phyloP scores from a whole-genome alignment of 129 eudicot genomes.

The Flaveria trinervia region DNA sequence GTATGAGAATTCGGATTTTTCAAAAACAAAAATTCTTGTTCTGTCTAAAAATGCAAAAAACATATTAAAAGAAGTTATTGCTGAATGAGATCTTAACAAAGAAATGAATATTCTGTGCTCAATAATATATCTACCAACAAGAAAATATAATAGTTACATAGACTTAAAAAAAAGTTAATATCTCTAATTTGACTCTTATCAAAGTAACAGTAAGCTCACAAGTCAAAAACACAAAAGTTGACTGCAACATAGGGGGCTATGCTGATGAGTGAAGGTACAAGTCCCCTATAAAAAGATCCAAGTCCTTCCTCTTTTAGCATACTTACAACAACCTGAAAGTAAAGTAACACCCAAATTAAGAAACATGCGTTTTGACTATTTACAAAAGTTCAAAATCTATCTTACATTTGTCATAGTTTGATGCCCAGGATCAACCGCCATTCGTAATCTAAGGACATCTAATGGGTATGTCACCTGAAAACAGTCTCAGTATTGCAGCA shows the following conservation, averaged over 20 bases:
- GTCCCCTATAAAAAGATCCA: slow-evolving; percentile 82
- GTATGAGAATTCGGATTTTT: not conserved
- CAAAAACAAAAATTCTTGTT: not conserved
- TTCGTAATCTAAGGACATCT: slow-evolving; percentile 87
- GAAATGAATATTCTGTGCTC: not conserved
- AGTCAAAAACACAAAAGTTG: slow-evolving; percentile 95
- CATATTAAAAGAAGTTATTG: not conserved
- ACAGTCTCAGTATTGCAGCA: slow-evolving; percentile 22
- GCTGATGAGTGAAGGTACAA: slow-evolving; percentile 93
- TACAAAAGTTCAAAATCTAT: not conserved
- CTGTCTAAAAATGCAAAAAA: not conserved
- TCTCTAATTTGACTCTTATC: slow-evolving; percentile 8
- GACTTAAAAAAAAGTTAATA: not conserved
- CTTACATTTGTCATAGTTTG: slow-evolving; percentile 81
- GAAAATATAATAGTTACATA: not conserved
- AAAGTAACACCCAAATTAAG: slow-evolving; percentile 21
- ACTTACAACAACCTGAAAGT: slow-evolving; percentile 67
- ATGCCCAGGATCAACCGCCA: slow-evolving; percentile 95
- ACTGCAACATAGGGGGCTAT: slow-evolving; percentile 98
- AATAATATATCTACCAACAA: not conserved
- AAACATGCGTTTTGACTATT: not conserved
- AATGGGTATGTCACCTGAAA: slow-evolving; percentile 91
- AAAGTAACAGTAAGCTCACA: slow-evolving; percentile 60
- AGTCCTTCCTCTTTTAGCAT: slow-evolving; percentile 93
- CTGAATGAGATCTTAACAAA: not conserved